A percentile compares a stretch with the other conserved stretches of the same genome.
These are phyloP conservation scores for Tuber brumale DNA, from an alignment of 495 filamentous ascomycete genomes.

Conservation along the genomic window DNA sequence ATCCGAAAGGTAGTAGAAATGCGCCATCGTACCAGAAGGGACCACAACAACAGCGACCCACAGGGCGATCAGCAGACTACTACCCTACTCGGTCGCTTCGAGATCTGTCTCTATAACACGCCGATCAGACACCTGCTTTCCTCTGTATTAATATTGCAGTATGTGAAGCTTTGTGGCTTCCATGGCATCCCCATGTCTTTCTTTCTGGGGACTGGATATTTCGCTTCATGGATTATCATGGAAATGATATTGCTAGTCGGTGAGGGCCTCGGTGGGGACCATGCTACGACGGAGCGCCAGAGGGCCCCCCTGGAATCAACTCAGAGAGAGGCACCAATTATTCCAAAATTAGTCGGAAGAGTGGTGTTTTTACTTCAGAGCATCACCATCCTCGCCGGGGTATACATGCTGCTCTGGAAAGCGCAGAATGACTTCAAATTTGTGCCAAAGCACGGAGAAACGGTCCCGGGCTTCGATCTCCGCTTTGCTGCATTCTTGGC, in stretches of 20 bases:
- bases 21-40: not conserved
- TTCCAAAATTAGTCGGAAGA: not conserved
- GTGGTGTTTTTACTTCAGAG: not conserved
- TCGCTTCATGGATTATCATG: conserved; percentile 6
- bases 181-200: conserved; percentile 2
- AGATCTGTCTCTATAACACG: not conserved
- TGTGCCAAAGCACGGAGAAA: not conserved
- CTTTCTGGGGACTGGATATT: not conserved
- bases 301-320: not conserved
- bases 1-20: not conserved
- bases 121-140: not conserved
- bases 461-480: not conserved
- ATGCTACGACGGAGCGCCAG: too few relatives aligned
- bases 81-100: not conserved
- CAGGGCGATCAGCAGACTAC: not conserved
- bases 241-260: not conserved
- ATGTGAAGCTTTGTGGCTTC: conserved; percentile 2
- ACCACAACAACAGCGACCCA: not conserved
- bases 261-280: not conserved
- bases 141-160: not conserved
- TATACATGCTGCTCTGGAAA: not conserved
- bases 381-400: not conserved
- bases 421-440: not conserved
- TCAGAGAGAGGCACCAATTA: not conserved
- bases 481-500: not conserved